Evolutionary conservation across 176 grass and related monocot genomes (phyloP), one percentile per base, ranked within the genome.

Genomic region (Paspalum vaginatum): DNA sequence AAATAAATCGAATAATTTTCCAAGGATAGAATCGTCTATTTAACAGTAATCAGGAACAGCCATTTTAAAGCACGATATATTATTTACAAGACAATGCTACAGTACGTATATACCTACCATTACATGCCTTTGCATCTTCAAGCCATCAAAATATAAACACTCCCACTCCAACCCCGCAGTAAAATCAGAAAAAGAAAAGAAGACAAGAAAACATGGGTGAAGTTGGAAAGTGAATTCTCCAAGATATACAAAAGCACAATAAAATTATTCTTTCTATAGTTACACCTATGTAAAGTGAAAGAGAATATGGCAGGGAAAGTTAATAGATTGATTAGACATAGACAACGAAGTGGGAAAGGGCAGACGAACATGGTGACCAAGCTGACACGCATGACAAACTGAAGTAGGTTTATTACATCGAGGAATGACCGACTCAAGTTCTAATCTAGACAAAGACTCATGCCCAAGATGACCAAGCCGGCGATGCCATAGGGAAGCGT

Each of bases 1-100:
- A 68, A 77, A 74, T 16, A 81, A 56, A 83, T 45, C 38, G 53
- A 56, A 54, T 3, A 16, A 65, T 38, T 5, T 76, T 57, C 58
- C 10, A 38, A 70, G 65, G 26, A 81, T 37, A 2, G 16, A 24
- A 17, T 54, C 16, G 39, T 50, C 11, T 40, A 27, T 65, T 52
- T 65, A 52, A 48, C 56, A 75, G 11, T 45, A 44, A 65, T 45
- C 22, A 17, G 44, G 24, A 40, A 47, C 47, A 20, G 38, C 24
- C 26, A n/a, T n/a, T n/a, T n/a, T n/a, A 37, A 71, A 70, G 25
- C 42, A 72, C 13, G 7, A 0, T 63, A 46, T 63, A 61, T n/a
- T n/a, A n/a, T n/a, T n/a, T n/a, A n/a, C n/a, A n/a, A n/a, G n/a
- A n/a, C n/a, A n/a, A n/a, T n/a, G n/a, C n/a, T n/a, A n/a, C n/a